phyloP scores from a whole-genome alignment of 345 rosid genomes.

The Euclidium syriacum region DNA sequence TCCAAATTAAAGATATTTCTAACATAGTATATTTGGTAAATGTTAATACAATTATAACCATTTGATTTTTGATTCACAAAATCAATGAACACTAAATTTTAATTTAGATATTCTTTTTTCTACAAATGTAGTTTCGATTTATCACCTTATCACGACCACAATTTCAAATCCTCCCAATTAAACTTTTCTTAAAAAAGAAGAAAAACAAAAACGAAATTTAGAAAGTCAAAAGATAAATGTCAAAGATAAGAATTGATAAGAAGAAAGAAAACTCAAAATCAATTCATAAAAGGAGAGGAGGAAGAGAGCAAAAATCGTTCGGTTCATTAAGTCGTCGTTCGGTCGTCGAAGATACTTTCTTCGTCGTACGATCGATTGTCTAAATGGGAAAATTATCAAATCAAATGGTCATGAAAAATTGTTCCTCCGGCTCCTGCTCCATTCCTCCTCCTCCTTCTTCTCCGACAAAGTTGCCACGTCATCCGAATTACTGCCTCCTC shows the following conservation, averaged over 20 bases:
- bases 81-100: no score
- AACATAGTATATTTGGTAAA: no score
- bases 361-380: constrained; percentile 21
- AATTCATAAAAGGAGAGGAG: constrained; percentile 11
- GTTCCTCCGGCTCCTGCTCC: constrained; percentile 7
- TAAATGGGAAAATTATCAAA: background rate
- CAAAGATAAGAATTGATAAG: constrained; percentile 1
- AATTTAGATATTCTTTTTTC: background rate
- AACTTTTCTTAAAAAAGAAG: constrained; percentile 11
- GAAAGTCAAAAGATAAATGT: background rate
- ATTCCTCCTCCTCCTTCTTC: constrained; percentile 1
- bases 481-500: constrained; percentile 32
- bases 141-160: background rate
- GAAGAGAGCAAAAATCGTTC: background rate
- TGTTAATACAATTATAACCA: no score
- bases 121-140: constrained; percentile 6
- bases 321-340: constrained; percentile 16
- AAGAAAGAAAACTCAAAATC: background rate
- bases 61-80: no score
- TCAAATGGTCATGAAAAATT: constrained; percentile 8
- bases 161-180: background rate
- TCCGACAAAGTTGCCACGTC: background rate
- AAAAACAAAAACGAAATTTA: constrained; percentile 7
- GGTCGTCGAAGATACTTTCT: constrained; percentile 20
- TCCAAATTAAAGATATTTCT: no score